Evolutionary conservation across 495 filamentous ascomycete genomes (phyloP).

Genomic region (Eremomyces bilateralis): DNA sequence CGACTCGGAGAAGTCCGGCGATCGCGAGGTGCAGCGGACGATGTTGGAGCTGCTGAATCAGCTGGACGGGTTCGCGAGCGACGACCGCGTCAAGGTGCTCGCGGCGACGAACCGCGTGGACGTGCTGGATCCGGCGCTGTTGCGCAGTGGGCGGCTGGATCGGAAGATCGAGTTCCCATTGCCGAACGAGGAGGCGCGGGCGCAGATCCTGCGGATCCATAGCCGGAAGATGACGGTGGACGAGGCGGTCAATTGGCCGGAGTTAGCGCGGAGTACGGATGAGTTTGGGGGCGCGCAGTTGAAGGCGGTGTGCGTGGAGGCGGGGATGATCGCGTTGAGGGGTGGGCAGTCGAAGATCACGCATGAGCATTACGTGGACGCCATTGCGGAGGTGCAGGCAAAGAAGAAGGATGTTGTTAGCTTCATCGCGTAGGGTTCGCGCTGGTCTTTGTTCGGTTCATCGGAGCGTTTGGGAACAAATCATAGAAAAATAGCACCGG

Average conservation of each 20-base stretch:
- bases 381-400: conserved; percentile 86
- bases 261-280: conserved; percentile 91
- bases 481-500: too few species aligned
- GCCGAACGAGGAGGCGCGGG: conserved; percentile 95
- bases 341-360: conserved; percentile 83
- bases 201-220: conserved; percentile 94
- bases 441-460: too few species aligned
- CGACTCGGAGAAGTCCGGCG: conserved; percentile 94
- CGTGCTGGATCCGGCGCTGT: conserved; percentile 82
- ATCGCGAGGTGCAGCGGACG: conserved; percentile 93
- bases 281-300: conserved; percentile 96
- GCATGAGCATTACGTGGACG: conserved; percentile 98
- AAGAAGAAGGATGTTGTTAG: conserved; percentile 86
- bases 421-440: conserved; percentile 28
- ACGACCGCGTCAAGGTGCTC: conserved; percentile 95
- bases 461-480: too few species aligned
- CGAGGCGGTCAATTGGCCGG: conserved; percentile 82
- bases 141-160: conserved; percentile 86
- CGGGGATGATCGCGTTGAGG: conserved; percentile 94
- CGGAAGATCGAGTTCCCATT: conserved; percentile 99
- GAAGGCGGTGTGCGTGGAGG: conserved; percentile 97
- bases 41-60: conserved; percentile 99
- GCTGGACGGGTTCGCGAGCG: conserved; percentile 95
- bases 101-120: conserved; percentile 97
- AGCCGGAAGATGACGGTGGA: conserved; percentile 96